Conservation (phyloP, 1,139 yeast species). For the Taphrina confusa region DNA sequence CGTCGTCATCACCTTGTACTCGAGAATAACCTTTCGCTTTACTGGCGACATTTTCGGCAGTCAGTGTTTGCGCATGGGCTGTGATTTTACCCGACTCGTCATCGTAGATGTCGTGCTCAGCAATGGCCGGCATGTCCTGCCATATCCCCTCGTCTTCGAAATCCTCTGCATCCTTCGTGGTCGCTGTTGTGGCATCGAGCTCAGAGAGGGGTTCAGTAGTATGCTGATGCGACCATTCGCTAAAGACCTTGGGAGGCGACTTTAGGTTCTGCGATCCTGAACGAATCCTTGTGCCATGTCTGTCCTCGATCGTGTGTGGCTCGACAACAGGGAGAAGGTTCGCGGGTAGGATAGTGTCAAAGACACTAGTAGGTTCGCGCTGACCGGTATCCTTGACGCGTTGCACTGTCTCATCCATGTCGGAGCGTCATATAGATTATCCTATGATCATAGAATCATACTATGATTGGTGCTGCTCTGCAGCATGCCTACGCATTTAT, state of each 20-base stretch:
- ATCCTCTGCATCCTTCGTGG: not conserved
- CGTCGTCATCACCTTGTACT: constrained; percentile 86
- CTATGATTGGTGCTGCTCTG: no score
- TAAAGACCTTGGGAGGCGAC: constrained; percentile 16
- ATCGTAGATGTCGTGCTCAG: constrained; percentile 60
- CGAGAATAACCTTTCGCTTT: constrained; percentile 74
- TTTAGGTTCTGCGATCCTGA: not conserved
- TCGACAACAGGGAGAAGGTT: not conserved
- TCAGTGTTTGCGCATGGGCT: constrained; percentile 42
- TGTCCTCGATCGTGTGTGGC: not conserved
- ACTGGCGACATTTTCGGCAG: constrained; percentile 43
- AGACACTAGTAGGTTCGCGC: not conserved
- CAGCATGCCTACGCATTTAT: no score
- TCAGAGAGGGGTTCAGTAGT: not conserved
- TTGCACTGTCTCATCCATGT: not conserved
- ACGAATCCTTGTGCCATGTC: not conserved
- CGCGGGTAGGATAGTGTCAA: not conserved
- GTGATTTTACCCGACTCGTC: constrained; percentile 56
- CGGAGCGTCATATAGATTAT: no score
- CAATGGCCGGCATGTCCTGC: constrained; percentile 64
- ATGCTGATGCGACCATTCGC: constrained; percentile 33
- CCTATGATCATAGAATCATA: no score
- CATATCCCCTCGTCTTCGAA: constrained; percentile 49
- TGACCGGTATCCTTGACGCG: not conserved
- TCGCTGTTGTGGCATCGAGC: not conserved